Conservation (phyloP, 2,329 filamentous ascomycete species). For the Mycosphaerella sp. region DNA sequence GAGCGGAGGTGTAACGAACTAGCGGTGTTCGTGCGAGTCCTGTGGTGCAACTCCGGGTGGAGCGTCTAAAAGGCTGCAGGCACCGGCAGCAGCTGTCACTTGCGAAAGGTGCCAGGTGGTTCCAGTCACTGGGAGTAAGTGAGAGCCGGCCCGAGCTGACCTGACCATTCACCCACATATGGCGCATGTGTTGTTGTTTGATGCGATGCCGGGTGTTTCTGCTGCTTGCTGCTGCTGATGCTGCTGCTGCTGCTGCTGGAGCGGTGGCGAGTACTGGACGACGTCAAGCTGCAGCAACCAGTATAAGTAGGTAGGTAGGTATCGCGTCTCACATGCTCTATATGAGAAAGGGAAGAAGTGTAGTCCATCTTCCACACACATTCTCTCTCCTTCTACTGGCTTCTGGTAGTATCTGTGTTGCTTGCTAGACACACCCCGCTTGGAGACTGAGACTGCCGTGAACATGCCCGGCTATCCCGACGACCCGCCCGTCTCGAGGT, state of each 20-base stretch:
- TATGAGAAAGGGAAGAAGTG: too few relatives aligned
- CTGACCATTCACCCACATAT: neutral
- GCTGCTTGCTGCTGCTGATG: too few relatives aligned
- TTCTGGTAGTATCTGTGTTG: too few relatives aligned
- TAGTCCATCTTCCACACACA: neutral
- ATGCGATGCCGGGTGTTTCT: too few relatives aligned
- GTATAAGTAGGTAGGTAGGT: too few relatives aligned
- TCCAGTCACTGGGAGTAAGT: neutral
- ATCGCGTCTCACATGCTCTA: slow-evolving; percentile 1
- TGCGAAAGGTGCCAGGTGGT: slow-evolving; percentile 6
- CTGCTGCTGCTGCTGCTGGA: neutral
- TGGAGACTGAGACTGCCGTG: too few relatives aligned
- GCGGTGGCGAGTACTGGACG: slow-evolving; percentile 3
- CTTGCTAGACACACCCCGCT: too few relatives aligned
- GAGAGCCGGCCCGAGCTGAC: slow-evolving; percentile 1
- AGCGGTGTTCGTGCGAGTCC: neutral
- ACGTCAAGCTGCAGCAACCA: slow-evolving; percentile 11
- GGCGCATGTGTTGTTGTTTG: neutral
- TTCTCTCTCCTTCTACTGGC: too few relatives aligned
- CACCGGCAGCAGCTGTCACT: neutral
- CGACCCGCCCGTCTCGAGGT: slow-evolving; percentile 9
- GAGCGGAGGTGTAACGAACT: neutral
- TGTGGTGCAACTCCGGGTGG: neutral
- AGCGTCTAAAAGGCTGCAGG: neutral
- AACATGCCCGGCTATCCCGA: slow-evolving; percentile 21